A percentile compares a stretch with the other conserved stretches of the same genome.
Evolutionary conservation across 2,329 filamentous ascomycete genomes (phyloP).

Genomic region (Dactylellina leptospora): DNA sequence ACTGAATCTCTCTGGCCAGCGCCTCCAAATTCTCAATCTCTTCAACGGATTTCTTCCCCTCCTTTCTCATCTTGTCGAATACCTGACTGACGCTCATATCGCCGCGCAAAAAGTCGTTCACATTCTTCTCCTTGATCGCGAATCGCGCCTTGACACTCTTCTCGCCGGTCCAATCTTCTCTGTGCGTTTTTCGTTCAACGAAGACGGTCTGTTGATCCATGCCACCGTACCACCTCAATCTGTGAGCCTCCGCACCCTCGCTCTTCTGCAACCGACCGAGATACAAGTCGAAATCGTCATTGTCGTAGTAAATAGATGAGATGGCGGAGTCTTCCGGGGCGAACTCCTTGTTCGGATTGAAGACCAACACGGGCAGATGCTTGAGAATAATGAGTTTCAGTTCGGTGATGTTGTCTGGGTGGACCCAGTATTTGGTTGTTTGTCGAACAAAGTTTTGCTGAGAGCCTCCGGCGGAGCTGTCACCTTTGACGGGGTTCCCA

Average conservation of each 20-base stretch:
- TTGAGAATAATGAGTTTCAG: slow-evolving; percentile 97
- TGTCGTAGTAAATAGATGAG: slow-evolving; percentile 98
- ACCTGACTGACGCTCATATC: slow-evolving; percentile 83
- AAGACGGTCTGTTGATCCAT: slow-evolving; percentile 97
- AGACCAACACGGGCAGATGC: slow-evolving; percentile 94
- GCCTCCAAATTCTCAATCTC: slow-evolving; percentile 91
- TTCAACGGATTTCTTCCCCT: slow-evolving; percentile 91
- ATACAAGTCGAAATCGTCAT: slow-evolving; percentile 93
- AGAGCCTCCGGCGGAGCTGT: slow-evolving; percentile 85
- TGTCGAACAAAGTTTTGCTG: slow-evolving; percentile 97
- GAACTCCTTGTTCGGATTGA: slow-evolving; percentile 97
- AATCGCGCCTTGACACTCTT: slow-evolving; percentile 99
- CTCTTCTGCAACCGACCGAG: slow-evolving; percentile 95
- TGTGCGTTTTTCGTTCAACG: slow-evolving; percentile 95
- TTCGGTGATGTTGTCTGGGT: slow-evolving; percentile 97
- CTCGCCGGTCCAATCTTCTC: slow-evolving; percentile 98
- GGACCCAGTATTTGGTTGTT: slow-evolving; percentile 99
- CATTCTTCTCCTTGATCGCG: slow-evolving; percentile 93
- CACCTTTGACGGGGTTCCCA: slow-evolving; percentile 90
- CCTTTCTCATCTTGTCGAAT: slow-evolving; percentile 96
- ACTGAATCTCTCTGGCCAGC: slow-evolving; percentile 90
- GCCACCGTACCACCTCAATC: slow-evolving; percentile 94
- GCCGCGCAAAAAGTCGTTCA: slow-evolving; percentile 87
- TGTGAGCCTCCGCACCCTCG: slow-evolving; percentile 94
- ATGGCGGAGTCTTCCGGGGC: slow-evolving; percentile 90